These are phyloP conservation scores for Cydonia oblonga DNA, from an alignment of 331 rosid genomes.

Conservation along the genomic window DNA sequence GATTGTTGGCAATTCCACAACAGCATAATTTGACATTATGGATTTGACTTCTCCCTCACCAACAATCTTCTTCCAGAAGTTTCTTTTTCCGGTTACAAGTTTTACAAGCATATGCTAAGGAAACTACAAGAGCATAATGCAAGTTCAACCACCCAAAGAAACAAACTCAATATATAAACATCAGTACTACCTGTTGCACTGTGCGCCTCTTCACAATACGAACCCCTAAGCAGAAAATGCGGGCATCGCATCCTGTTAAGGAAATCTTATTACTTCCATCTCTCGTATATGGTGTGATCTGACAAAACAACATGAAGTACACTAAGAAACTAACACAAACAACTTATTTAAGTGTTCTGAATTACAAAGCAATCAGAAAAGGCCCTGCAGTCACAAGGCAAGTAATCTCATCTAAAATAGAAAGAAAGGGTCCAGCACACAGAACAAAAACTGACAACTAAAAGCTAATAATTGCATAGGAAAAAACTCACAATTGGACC, in stretches of 20 bases:
- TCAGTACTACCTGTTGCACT: conserved; percentile 92
- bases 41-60: background rate
- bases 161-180: background rate
- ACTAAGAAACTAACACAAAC: conserved; percentile 16
- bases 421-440: background rate
- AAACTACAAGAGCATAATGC: background rate
- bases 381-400: background rate
- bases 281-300: conserved; percentile 68
- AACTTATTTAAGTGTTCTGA: background rate
- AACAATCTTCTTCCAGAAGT: background rate
- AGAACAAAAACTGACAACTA: background rate
- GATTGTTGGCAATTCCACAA: background rate
- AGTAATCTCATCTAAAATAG: conserved; percentile 6
- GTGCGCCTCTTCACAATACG: conserved; percentile 71
- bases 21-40: background rate
- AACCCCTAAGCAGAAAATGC: conserved; percentile 83
- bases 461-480: background rate
- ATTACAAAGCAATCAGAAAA: background rate
- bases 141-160: background rate
- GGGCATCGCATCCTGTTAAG: conserved; percentile 79
- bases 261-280: conserved; percentile 83
- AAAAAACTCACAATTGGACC: conserved; percentile 73
- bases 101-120: background rate
- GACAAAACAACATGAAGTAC: conserved; percentile 30
- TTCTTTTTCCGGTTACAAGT: background rate